Evolutionary conservation across 2,329 filamentous ascomycete genomes (phyloP).

Genomic region (Acrocalymma vagum): DNA sequence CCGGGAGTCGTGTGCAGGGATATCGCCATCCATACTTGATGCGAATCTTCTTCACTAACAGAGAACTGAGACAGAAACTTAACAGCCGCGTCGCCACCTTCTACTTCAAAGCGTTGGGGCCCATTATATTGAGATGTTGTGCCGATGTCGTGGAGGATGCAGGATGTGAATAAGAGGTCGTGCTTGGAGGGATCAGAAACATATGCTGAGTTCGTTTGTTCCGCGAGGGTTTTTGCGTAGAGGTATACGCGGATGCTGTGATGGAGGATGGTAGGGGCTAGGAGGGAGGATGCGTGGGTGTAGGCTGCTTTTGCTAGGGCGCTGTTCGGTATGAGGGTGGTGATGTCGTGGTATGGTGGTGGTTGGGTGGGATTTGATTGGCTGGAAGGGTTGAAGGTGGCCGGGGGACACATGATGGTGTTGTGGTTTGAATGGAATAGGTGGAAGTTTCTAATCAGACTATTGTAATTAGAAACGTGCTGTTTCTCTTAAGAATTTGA

Average conservation of each 20-base stretch:
- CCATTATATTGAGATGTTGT: constrained; percentile 60
- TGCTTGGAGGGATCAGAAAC: constrained; percentile 48
- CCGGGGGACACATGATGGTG: too few species aligned
- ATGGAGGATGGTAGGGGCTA: constrained; percentile 67
- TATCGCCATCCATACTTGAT: constrained; percentile 57
- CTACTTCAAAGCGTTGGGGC: constrained; percentile 54
- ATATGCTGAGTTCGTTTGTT: constrained; percentile 37
- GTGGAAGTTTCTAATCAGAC: too few species aligned
- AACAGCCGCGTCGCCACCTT: constrained; percentile 54
- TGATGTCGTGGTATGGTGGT: constrained; percentile 1
- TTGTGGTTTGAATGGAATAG: too few species aligned
- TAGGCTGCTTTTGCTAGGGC: constrained; percentile 57
- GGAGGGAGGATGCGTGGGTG: constrained; percentile 58
- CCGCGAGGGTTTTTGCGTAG: constrained; percentile 56
- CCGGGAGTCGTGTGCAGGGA: constrained; percentile 54
- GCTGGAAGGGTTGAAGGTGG: too few species aligned
- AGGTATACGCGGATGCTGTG: constrained; percentile 77
- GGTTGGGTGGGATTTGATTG: too few species aligned
- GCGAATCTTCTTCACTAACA: constrained; percentile 34
- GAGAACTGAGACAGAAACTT: constrained; percentile 34
- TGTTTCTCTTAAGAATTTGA: too few species aligned
- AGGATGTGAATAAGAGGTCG: constrained; percentile 61
- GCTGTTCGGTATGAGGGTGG: constrained; percentile 52
- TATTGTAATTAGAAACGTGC: too few species aligned
- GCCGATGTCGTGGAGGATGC: constrained; percentile 78